Evolutionary conservation across 179 eudicot genomes (phyloP).

Genomic region (Spergularia azorica): DNA sequence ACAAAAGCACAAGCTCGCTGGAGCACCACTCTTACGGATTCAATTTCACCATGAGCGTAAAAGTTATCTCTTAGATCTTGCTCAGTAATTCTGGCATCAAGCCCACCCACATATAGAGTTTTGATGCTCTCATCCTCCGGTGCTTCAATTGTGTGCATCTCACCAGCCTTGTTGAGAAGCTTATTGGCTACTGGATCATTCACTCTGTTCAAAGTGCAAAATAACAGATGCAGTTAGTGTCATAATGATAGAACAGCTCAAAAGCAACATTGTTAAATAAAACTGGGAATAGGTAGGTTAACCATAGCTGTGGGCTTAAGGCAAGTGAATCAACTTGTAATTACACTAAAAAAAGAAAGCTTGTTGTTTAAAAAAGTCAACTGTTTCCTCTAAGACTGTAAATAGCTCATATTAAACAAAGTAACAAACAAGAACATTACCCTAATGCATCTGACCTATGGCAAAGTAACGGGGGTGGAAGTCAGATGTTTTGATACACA

Average conservation of each 20-base stretch:
- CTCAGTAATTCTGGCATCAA: conserved; percentile 80
- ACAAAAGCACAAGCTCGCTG: conserved; percentile 94
- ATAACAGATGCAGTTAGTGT: background rate
- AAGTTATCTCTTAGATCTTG: conserved; percentile 91
- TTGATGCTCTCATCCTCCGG: conserved; percentile 94
- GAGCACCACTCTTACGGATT: conserved; percentile 80
- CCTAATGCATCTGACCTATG: too few species aligned
- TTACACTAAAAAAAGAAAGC: too few species aligned
- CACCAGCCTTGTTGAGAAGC: conserved; percentile 92
- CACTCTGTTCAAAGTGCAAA: conserved; percentile 52
- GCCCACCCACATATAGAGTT: conserved; percentile 93
- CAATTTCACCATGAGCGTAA: conserved; percentile 93
- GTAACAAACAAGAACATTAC: too few species aligned
- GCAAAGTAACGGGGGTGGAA: too few species aligned
- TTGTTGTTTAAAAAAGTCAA: too few species aligned
- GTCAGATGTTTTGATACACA: too few species aligned
- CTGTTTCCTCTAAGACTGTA: too few species aligned
- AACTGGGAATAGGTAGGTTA: too few species aligned
- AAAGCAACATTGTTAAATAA: too few species aligned
- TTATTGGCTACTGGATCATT: conserved; percentile 96
- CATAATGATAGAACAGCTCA: background rate
- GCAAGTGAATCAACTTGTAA: too few species aligned
- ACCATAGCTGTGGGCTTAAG: too few species aligned
- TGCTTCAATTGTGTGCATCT: conserved; percentile 85
- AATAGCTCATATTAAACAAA: too few species aligned